Percentiles rank a stretch among this genome's conserved stretches.
Conservation (phyloP, 2,329 filamentous ascomycete genomes). For the Cercospora zeina region DNA sequence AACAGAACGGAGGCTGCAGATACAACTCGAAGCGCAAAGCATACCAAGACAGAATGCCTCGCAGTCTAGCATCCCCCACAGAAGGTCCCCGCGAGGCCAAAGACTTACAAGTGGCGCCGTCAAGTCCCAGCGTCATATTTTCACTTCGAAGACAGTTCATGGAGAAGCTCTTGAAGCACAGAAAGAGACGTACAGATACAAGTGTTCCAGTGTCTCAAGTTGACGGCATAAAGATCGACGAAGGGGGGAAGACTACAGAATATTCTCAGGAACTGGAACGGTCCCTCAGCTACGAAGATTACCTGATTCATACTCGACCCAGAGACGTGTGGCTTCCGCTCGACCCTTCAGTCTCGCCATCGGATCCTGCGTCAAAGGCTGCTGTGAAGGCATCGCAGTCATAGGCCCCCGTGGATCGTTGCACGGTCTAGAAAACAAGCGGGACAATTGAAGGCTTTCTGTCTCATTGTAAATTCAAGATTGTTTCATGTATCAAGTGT, state of each 20-base stretch:
- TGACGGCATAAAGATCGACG: background rate
- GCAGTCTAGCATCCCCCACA: constrained; percentile 2
- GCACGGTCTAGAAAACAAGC: background rate
- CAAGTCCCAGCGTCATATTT: background rate
- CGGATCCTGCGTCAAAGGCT: constrained; percentile 11
- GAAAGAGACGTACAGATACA: background rate
- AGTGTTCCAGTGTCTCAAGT: background rate
- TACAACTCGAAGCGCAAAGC: background rate
- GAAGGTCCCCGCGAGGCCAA: background rate
- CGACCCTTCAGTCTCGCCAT: constrained; percentile 12
- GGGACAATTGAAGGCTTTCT: background rate
- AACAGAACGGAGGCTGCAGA: background rate
- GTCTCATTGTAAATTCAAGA: background rate
- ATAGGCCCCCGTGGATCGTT: background rate
- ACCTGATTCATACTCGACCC: constrained; percentile 5
- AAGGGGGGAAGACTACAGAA: background rate
- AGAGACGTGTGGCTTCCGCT: constrained; percentile 12
- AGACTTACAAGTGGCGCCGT: background rate
- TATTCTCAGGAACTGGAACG: background rate
- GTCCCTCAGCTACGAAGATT: constrained; percentile 10
- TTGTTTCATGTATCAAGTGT: background rate
- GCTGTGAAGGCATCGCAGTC: constrained; percentile 8
- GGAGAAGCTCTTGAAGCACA: background rate
- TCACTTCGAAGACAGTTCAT: background rate
- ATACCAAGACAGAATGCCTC: background rate